Conservation (phyloP, 805 yeast genomes). For the Candida pseudofarinosa region DNA sequence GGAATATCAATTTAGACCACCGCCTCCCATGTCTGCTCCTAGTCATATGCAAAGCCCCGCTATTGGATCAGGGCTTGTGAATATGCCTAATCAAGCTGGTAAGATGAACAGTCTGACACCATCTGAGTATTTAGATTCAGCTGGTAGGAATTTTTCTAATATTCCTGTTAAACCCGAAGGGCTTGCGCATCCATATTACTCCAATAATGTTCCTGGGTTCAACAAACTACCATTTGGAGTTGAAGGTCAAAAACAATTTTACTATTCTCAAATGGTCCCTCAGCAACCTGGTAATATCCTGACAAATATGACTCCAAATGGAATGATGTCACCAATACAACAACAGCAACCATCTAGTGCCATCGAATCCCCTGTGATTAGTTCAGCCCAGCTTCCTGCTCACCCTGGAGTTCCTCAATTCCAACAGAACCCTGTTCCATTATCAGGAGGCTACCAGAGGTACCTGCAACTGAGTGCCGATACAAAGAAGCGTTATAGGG, state of each 20-base stretch:
- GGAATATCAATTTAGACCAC: neutral
- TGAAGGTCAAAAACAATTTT: neutral
- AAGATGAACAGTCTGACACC: neutral
- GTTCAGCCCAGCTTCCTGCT: neutral
- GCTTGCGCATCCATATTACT: neutral
- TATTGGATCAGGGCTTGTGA: neutral
- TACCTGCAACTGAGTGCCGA: neutral
- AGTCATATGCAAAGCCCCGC: neutral
- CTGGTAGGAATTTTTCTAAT: neutral
- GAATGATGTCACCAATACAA: neutral
- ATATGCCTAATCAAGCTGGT: neutral
- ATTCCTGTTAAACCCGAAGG: neutral
- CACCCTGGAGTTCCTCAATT: neutral
- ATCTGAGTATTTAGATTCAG: neutral
- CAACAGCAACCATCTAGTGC: neutral
- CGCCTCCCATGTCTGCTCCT: neutral
- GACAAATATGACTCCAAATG: neutral
- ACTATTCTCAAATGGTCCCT: neutral
- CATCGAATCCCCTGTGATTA: neutral
- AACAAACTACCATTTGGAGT: neutral
- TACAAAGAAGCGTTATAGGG: constrained; percentile 29
- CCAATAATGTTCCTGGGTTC: neutral
- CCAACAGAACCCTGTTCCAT: neutral
- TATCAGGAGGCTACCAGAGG: neutral
- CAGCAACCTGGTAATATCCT: neutral